A percentile compares a stretch with the other conserved stretches of the same genome.
Conservation (phyloP, 2,329 filamentous ascomycete genomes). For the Talaromyces islandicus region DNA sequence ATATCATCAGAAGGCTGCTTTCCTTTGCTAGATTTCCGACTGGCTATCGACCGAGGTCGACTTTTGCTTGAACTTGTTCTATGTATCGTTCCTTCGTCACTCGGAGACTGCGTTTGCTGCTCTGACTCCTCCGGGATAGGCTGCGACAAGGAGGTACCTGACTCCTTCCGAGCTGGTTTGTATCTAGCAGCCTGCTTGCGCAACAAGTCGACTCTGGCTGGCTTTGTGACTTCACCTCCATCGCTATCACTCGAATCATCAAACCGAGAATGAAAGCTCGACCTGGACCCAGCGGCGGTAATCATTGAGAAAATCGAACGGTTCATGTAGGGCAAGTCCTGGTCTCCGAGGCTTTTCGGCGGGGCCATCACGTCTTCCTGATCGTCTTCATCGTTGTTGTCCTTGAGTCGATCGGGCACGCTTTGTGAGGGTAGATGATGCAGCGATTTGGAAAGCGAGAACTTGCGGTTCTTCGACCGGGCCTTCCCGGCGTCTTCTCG, state of each 20-base stretch:
- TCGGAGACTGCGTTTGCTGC: slow-evolving; percentile 2
- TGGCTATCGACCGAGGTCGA: slow-evolving; percentile 54
- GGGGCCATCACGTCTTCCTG: slow-evolving; percentile 57
- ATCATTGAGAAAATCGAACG: slow-evolving; percentile 93
- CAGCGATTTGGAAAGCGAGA: slow-evolving; percentile 34
- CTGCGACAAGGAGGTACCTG: slow-evolving; percentile 2
- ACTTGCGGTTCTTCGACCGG: slow-evolving; percentile 36
- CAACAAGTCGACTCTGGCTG: slow-evolving; percentile 11
- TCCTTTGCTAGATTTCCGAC: slow-evolving; percentile 19
- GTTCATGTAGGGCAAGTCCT: slow-evolving; percentile 65
- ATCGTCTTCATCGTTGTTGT: slow-evolving; percentile 44
- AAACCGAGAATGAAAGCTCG: slow-evolving; percentile 76
- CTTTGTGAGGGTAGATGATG: slow-evolving; percentile 43
- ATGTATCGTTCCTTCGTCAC: slow-evolving; percentile 35
- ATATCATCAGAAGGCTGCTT: slow-evolving; percentile 17
- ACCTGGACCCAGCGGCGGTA: slow-evolving; percentile 74
- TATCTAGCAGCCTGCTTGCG: slow-evolving; percentile 9
- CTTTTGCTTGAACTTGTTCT: slow-evolving; percentile 60
- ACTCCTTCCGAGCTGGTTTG: slow-evolving; percentile 2
- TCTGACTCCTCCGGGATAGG: slow-evolving; percentile 5
- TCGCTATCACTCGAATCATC: slow-evolving; percentile 81
- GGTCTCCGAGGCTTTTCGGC: slow-evolving; percentile 35
- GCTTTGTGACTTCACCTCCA: slow-evolving; percentile 35
- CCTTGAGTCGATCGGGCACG: slow-evolving; percentile 53
- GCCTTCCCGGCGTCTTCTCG: slow-evolving; percentile 37